Evolutionary conservation across 306 rosid species (phyloP).

Genomic region (Datisca glomerata): DNA sequence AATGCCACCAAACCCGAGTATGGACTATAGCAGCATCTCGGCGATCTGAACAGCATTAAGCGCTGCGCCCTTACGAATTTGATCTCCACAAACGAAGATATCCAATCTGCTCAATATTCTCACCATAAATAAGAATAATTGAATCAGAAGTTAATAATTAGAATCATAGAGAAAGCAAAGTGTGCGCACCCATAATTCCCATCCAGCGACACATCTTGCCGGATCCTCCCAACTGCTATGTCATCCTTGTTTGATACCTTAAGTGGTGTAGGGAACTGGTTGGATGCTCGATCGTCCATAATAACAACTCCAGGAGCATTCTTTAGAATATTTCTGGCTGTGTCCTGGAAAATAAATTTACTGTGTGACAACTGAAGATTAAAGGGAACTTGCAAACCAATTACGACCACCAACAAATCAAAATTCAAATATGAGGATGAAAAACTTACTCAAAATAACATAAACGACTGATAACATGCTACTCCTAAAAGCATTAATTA

Average conservation of each 20-base stretch:
- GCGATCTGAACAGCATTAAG: constrained; percentile 97
- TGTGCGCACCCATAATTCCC: constrained; percentile 61
- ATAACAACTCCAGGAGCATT: constrained; percentile 82
- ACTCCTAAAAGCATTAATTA: no score
- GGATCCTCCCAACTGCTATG: constrained; percentile 90
- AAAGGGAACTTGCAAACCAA: no score
- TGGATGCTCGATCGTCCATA: constrained; percentile 67
- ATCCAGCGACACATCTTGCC: constrained; percentile 79
- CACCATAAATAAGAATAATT: no score
- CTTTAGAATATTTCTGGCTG: constrained; percentile 71
- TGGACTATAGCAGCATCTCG: constrained; percentile 65
- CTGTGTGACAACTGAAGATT: not conserved
- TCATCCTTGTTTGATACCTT: constrained; percentile 90
- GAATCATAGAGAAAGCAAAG: not conserved
- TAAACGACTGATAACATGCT: no score
- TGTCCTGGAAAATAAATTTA: constrained; percentile 31
- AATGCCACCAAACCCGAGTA: no score
- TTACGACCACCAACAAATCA: no score
- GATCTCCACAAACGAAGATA: constrained; percentile 93
- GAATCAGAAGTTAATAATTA: no score
- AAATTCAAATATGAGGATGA: no score
- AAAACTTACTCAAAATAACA: no score
- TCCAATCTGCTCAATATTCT: constrained; percentile 61
- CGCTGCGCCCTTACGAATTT: constrained; percentile 97
- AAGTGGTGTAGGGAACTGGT: constrained; percentile 85